A percentile compares a stretch with the other conserved stretches of the same genome.
These are phyloP conservation scores for Boletellus emodensis DNA, from an alignment of 768 basidiomycete species.

Conservation along the genomic window DNA sequence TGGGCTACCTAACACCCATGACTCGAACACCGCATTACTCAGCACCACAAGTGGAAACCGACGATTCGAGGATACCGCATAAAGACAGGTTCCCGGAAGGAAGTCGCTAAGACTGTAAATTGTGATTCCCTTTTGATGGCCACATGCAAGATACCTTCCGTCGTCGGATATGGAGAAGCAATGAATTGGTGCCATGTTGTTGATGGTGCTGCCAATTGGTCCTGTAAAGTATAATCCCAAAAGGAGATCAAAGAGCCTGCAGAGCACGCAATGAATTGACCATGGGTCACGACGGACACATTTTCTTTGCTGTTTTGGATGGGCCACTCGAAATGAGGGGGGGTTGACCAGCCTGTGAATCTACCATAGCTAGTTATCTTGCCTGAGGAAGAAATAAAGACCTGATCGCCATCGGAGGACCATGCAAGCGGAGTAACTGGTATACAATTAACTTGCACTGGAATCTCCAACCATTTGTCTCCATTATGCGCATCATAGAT, in stretches of 20 bases:
- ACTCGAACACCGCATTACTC: not conserved
- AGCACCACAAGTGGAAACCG: not conserved
- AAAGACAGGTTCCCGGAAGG: constrained; percentile 1
- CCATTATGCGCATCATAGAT: not conserved
- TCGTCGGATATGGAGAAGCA: constrained; percentile 5
- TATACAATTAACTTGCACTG: not conserved
- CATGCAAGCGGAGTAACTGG: not conserved
- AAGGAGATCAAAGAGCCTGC: constrained; percentile 3
- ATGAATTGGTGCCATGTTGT: not conserved
- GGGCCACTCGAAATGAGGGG: not conserved
- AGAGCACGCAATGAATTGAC: not conserved
- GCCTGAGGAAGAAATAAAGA: not conserved
- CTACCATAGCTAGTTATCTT: not conserved
- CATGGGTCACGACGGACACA: not conserved
- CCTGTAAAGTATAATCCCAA: constrained; percentile 3
- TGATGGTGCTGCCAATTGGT: not conserved
- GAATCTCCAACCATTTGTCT: not conserved
- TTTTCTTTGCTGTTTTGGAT: not conserved
- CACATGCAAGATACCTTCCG: constrained; percentile 9
- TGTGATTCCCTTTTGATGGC: not conserved
- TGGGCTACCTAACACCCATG: not conserved
- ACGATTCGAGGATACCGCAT: not conserved
- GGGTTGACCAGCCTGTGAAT: too few species aligned
- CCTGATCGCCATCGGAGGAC: not conserved
- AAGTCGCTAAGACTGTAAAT: not conserved